phyloP scores from a whole-genome alignment of 2,329 filamentous ascomycete species.

The Sclerotinia subarctica region DNA sequence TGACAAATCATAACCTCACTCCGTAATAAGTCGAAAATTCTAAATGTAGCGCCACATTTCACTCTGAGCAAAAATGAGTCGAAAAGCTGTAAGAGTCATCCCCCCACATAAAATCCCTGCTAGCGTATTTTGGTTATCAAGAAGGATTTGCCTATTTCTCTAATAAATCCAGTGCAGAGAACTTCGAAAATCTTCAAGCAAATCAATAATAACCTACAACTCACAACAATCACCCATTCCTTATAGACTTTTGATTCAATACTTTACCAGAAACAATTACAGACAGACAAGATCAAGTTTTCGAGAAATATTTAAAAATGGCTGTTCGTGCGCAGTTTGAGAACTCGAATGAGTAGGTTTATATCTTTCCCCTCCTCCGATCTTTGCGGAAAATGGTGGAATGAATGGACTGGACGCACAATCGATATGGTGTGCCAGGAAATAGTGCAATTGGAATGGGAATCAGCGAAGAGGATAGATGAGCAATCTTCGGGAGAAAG shows the following conservation, averaged over 20 bases:
- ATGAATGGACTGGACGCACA: conserved; percentile 3
- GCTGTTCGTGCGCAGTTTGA: conserved; percentile 75
- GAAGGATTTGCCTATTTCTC: conserved; percentile 6
- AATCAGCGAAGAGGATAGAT: neutral
- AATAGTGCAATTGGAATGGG: neutral
- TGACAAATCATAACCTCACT: no score
- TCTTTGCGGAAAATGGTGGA: conserved; percentile 4
- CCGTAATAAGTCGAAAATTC: no score
- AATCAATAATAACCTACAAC: conserved; percentile 6
- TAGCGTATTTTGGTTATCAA: conserved; percentile 1
- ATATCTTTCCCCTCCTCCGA: conserved; percentile 25
- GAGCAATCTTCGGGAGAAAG: neutral
- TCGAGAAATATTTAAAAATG: conserved; percentile 46
- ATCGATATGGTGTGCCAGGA: neutral
- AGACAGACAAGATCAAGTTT: neutral
- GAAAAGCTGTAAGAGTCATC: conserved; percentile 14
- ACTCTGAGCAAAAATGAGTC: conserved; percentile 17
- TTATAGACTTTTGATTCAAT: neutral
- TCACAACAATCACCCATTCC: neutral
- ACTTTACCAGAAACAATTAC: neutral
- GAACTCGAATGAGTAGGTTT: conserved; percentile 81
- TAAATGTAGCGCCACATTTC: neutral
- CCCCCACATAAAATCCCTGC: conserved; percentile 16
- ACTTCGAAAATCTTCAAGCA: conserved; percentile 16
- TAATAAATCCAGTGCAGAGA: conserved; percentile 11